Evolutionary conservation across 2,329 filamentous ascomycete genomes (phyloP), one percentile per base, ranked within the genome.

Genomic region (Drechmeria coniospora): DNA sequence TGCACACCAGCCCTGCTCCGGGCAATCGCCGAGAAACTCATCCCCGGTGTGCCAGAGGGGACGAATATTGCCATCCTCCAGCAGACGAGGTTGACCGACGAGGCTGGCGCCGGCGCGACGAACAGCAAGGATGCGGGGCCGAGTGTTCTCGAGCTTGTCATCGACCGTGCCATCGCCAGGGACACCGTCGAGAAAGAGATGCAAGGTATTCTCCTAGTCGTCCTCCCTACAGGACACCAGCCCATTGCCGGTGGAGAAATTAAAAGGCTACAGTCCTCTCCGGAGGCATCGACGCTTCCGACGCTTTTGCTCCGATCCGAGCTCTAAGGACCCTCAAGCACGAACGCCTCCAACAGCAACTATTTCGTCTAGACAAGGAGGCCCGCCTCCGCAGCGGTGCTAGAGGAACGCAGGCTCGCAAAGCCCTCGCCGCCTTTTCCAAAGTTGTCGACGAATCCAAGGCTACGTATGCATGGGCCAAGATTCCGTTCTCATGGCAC

Each of bases 21-120:
- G 42, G 80, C 82, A 2, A 74, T 92, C 38, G 76, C 74, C 4
- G 74, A 83, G 35, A 81, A 81, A 41, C 61, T 84, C 19, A 78
- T 92, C 11, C 80, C 82, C 0, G 81, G 79, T 0, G 74, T 84
- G 21, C 71, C 76, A 0, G 65, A 76, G 37, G 57, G 66, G 17
- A 71, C 73, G 0, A 63, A 73, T 14, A 64, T 82, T 23, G 64
- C 74, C 0, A 69, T 83, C 25, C 48, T 84, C 9, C 77, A 81
- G 38, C 79, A 84, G 51, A 80, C 72, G 0, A 56, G 39, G 25
- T 39, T 50, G 16, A 40, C 38, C 3, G 39, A 49, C 23, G 37
- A 35, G 7, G 36, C 56, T 6, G 52, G 62, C 10, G 49, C 46
- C 8, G 23, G 25, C 4, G 11, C 24, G 8, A 21, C 26, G 5